Percentiles rank a stretch among this genome's conserved stretches.
Conservation (phyloP, 331 rosid species). For the Cydonia oblonga region DNA sequence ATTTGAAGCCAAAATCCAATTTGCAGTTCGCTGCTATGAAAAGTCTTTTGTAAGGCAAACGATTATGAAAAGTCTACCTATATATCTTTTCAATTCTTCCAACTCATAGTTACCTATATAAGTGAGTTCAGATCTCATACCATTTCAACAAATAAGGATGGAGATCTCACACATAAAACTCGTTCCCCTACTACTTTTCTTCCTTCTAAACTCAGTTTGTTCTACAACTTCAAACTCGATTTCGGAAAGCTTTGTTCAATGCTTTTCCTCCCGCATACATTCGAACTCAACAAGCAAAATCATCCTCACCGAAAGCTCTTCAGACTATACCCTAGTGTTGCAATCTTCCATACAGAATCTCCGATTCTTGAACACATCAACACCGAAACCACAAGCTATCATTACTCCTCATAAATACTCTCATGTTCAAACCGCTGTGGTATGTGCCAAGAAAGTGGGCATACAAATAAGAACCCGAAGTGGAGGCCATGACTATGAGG, state of each 20-base stretch:
- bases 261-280: not conserved
- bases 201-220: not conserved
- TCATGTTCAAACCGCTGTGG: conserved; percentile 22
- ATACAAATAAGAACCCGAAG: conserved; percentile 8
- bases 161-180: not conserved
- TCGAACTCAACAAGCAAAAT: not conserved
- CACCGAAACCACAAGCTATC: conserved; percentile 11
- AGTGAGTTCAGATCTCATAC: not conserved
- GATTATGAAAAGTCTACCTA: too few relatives aligned
- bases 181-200: not conserved
- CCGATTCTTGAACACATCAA: conserved; percentile 4
- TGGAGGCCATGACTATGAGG: conserved; percentile 25
- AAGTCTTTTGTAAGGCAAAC: too few relatives aligned
- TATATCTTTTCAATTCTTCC: not conserved
- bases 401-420: conserved; percentile 11
- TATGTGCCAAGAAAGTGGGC: conserved; percentile 15
- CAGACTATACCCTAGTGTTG: not conserved
- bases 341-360: not conserved
- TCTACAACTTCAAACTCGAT: not conserved
- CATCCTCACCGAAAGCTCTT: not conserved
- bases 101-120: not conserved
- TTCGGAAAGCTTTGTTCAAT: not conserved
- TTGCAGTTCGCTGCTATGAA: too few relatives aligned
- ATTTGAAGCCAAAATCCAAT: too few relatives aligned
- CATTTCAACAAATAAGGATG: not conserved